A percentile compares a stretch with the other conserved stretches of the same genome.
Conservation (phyloP, 352 stramenopile species). For the Discostella stelligera region DNA sequence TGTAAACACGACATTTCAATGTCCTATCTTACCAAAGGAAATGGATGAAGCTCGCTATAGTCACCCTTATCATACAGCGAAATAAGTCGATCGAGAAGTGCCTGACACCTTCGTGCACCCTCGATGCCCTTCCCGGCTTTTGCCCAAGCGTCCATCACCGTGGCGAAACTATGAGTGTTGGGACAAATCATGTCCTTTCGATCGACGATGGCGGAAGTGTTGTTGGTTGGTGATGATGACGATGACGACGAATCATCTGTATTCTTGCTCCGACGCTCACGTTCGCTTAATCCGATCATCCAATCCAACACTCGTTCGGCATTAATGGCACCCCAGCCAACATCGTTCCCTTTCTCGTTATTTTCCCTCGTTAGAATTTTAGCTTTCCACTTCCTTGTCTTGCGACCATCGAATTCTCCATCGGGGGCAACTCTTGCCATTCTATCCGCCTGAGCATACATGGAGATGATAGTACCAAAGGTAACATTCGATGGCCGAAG, state of each 20-base stretch:
- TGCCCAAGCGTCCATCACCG: conserved; percentile 41
- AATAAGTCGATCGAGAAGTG: conserved; percentile 27
- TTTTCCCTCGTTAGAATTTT: conserved; percentile 1
- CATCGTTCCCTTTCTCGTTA: conserved; percentile 12
- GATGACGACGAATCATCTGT: conserved; percentile 2
- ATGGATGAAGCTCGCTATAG: conserved; percentile 30
- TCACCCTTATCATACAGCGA: conserved; percentile 41
- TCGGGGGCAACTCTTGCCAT: conserved; percentile 15
- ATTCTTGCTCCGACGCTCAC: conserved; percentile 23
- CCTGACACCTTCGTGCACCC: conserved; percentile 38
- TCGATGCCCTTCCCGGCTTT: conserved; percentile 42
- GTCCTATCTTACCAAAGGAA: conserved; percentile 16
- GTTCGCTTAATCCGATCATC: conserved; percentile 46
- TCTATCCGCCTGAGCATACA: conserved; percentile 45
- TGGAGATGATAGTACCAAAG: conserved; percentile 41
- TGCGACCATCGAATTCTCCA: not conserved
- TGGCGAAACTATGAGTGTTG: conserved; percentile 35
- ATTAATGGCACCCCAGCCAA: conserved; percentile 49
- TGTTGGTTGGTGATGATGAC: not conserved
- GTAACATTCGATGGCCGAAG: conserved; percentile 42
- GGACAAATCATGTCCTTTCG: conserved; percentile 24
- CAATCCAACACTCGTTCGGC: conserved; percentile 51
- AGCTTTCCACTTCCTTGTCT: conserved; percentile 30
- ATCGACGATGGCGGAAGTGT: not conserved
- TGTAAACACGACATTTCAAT: not conserved